Base-by-base conservation (phyloP, 1,284 basidiomycete species). In the Fistulinella cinereoalba region DNA sequence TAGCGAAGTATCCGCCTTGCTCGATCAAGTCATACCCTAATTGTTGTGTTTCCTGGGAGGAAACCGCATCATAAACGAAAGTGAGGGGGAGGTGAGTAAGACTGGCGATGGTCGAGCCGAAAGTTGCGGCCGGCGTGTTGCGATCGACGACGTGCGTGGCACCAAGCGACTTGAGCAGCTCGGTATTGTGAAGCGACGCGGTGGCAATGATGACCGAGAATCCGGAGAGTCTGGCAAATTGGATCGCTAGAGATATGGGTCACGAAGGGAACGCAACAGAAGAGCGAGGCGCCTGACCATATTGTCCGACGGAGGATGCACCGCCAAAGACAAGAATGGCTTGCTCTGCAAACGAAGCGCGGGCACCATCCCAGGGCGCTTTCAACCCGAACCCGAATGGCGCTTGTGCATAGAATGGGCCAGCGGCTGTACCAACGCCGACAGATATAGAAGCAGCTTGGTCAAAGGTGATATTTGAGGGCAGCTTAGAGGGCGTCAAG, bases 201-300 rank as follows among this genome's bases (percentile, higher is more conserved):
- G 76, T 79, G 6, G 76, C 64, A 42, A 83, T 74, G 49, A 82
- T 77, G 0, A 72, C 74, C 4, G 68, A 71, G 67, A 79, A 79
- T 1, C 78, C 80, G 0, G 76, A 72, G 23, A 76, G 53, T 51
- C 68, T 75, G 5, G 76, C 77, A 13, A 83, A 57, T 57, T 83
- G 81, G 39, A 83, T 71, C 1, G 64, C 79, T 80, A 49, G 46
- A 22, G 18, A 33, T 24, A 4, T 31, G 19, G 25, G 43, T 46
- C 16, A 19, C n/a, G n/a, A n/a, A n/a, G n/a, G n/a, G n/a, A n/a
- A n/a, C n/a, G n/a, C n/a, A n/a, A n/a, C n/a, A n/a, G n/a, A n/a
- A n/a, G n/a, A n/a, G n/a, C n/a, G n/a, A n/a, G n/a, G n/a, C n/a
- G 50, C 54, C 50, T 61, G 54, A 69, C 71, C 58, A 46, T 67